Percentiles rank a stretch among this genome's conserved stretches.
Evolutionary conservation across 2,329 filamentous ascomycete species (phyloP).

Genomic region (Fusarium sororula): DNA sequence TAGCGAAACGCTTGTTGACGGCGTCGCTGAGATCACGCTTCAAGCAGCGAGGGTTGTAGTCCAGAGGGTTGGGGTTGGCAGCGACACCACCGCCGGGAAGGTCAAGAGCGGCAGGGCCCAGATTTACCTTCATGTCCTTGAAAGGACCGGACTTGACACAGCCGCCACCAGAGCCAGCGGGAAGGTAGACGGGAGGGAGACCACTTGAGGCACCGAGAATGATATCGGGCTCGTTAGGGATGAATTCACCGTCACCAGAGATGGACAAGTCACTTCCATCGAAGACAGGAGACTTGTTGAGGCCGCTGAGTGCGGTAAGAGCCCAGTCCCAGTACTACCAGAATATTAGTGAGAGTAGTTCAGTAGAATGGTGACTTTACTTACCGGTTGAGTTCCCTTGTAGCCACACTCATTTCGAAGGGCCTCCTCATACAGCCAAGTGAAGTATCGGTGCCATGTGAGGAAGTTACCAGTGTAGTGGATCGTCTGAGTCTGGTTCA

Average conservation of each 20-base stretch:
- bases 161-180: conserved; percentile 63
- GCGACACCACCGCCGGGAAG: conserved; percentile 39
- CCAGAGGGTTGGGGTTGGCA: conserved; percentile 39
- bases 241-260: conserved; percentile 54
- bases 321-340: conserved; percentile 58
- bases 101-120: conserved; percentile 50
- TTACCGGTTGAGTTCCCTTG: conserved; percentile 51
- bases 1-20: conserved; percentile 40
- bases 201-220: conserved; percentile 42
- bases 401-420: conserved; percentile 48
- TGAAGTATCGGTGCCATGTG: conserved; percentile 47
- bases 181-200: conserved; percentile 44
- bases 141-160: conserved; percentile 63
- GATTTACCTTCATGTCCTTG: conserved; percentile 51
- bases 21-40: conserved; percentile 48
- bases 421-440: conserved; percentile 46
- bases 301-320: conserved; percentile 47
- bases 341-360: not conserved
- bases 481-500: conserved; percentile 56
- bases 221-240: conserved; percentile 36
- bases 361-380: not conserved
- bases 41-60: conserved; percentile 56
- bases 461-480: conserved; percentile 52
- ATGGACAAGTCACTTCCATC: conserved; percentile 58
- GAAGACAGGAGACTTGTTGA: conserved; percentile 56